Evolutionary conservation across 495 filamentous ascomycete species (phyloP).

Genomic region (Aspergillus sclerotioniger): DNA sequence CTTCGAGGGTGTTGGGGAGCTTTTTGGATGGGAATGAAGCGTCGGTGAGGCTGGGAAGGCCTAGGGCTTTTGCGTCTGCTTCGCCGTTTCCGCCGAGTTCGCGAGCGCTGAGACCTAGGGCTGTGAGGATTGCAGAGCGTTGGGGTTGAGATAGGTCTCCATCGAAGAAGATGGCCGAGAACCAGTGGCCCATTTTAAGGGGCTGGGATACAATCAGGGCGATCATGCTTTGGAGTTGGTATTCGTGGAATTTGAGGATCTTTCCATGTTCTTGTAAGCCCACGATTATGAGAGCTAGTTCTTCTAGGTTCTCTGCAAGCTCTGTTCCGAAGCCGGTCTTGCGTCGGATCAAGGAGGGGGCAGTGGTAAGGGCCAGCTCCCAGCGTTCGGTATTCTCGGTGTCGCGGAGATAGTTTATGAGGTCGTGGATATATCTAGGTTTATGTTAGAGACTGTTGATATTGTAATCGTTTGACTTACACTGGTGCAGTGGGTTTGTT

Average conservation of each 20-base stretch:
- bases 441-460: neutral
- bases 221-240: slow-evolving; percentile 80
- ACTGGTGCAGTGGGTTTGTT: slow-evolving; percentile 84
- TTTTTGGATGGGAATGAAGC: slow-evolving; percentile 70
- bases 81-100: slow-evolving; percentile 80
- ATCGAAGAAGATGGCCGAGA: slow-evolving; percentile 80
- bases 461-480: slow-evolving; percentile 36
- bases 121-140: slow-evolving; percentile 74
- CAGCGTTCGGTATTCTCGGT: slow-evolving; percentile 81
- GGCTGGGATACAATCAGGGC: slow-evolving; percentile 77
- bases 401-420: slow-evolving; percentile 75
- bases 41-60: slow-evolving; percentile 37
- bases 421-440: slow-evolving; percentile 77
- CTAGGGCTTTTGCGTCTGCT: slow-evolving; percentile 51
- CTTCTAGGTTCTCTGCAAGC: slow-evolving; percentile 76
- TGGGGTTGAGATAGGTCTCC: slow-evolving; percentile 88
- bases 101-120: slow-evolving; percentile 78
- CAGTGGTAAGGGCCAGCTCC: slow-evolving; percentile 72
- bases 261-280: slow-evolving; percentile 74
- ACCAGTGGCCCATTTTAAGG: slow-evolving; percentile 74
- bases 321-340: slow-evolving; percentile 88
- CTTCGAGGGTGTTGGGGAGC: slow-evolving; percentile 56
- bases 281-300: slow-evolving; percentile 71
- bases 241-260: slow-evolving; percentile 61
- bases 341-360: slow-evolving; percentile 76